These are phyloP conservation scores for Pichia heedii DNA, from an alignment of 805 yeast genomes.

Conservation along the genomic window DNA sequence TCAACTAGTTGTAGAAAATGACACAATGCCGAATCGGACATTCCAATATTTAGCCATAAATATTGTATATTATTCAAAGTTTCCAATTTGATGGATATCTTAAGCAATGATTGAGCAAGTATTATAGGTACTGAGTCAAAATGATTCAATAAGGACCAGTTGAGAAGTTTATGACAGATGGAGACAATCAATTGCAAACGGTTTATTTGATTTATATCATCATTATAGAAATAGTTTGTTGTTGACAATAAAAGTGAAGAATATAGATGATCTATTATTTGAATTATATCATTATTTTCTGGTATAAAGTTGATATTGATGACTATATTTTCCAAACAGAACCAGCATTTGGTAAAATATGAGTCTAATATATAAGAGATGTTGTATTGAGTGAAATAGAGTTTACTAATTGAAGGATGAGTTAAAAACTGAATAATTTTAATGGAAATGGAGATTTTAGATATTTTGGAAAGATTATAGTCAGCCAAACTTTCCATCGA, in stretches of 20 bases:
- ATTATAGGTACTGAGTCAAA: constrained; percentile 21
- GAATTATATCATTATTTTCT: constrained; percentile 5
- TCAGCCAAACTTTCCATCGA: background rate
- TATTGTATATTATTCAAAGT: constrained; percentile 12
- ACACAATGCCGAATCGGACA: constrained; percentile 5
- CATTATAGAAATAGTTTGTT: constrained; percentile 14
- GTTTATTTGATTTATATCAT: constrained; percentile 11
- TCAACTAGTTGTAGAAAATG: background rate
- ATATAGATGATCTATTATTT: constrained; percentile 22
- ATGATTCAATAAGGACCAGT: constrained; percentile 21
- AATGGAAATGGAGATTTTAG: constrained; percentile 21
- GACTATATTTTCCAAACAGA: constrained; percentile 25
- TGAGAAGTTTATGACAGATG: constrained; percentile 21
- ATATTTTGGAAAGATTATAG: constrained; percentile 11
- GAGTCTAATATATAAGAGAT: constrained; percentile 18
- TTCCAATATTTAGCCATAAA: constrained; percentile 18
- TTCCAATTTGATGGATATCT: constrained; percentile 13
- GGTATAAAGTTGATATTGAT: constrained; percentile 18
- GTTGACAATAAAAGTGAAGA: constrained; percentile 20
- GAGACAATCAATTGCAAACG: constrained; percentile 14
- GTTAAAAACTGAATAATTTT: constrained; percentile 20
- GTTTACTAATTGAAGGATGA: constrained; percentile 15
- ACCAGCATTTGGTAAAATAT: constrained; percentile 23
- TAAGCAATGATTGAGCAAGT: constrained; percentile 22
- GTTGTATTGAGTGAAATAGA: constrained; percentile 17